phyloP scores from a whole-genome alignment of 2,329 filamentous ascomycete genomes.

The Teratosphaeriaceae sp. region DNA sequence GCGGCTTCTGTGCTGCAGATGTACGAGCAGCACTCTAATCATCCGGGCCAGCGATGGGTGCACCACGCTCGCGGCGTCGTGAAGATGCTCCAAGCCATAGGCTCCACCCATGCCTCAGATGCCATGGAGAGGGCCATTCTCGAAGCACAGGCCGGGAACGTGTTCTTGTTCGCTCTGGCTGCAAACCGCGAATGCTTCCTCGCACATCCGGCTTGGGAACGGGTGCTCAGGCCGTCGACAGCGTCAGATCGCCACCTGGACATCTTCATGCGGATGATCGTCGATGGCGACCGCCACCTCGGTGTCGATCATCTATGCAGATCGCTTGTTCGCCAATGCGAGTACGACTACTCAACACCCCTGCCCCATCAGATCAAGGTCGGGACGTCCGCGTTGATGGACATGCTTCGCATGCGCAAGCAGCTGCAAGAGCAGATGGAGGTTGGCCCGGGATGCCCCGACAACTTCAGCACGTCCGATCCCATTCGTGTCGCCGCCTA shows the following conservation, averaged over 20 bases:
- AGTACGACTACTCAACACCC: background rate
- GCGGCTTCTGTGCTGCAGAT: conserved; percentile 1
- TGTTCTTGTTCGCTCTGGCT: background rate
- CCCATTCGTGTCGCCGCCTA: background rate
- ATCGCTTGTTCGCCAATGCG: background rate
- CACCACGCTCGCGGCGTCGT: conserved; percentile 1
- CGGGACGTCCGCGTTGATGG: background rate
- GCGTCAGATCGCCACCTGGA: background rate
- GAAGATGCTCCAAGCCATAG: background rate
- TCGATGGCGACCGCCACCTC: background rate
- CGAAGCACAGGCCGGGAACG: background rate
- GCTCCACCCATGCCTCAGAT: background rate
- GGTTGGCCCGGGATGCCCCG: background rate
- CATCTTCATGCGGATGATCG: background rate
- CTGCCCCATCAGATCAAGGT: background rate
- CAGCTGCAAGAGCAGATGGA: background rate
- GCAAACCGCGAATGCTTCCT: background rate
- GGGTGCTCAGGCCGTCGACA: background rate
- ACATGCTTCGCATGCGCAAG: background rate
- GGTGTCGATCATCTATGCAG: background rate
- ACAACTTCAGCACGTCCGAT: background rate
- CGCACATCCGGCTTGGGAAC: background rate
- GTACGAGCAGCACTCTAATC: conserved; percentile 2
- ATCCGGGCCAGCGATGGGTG: background rate
- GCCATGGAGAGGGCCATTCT: conserved; percentile 1